Conservation (phyloP, 495 filamentous ascomycete species). For the Daldinia grandis region DNA sequence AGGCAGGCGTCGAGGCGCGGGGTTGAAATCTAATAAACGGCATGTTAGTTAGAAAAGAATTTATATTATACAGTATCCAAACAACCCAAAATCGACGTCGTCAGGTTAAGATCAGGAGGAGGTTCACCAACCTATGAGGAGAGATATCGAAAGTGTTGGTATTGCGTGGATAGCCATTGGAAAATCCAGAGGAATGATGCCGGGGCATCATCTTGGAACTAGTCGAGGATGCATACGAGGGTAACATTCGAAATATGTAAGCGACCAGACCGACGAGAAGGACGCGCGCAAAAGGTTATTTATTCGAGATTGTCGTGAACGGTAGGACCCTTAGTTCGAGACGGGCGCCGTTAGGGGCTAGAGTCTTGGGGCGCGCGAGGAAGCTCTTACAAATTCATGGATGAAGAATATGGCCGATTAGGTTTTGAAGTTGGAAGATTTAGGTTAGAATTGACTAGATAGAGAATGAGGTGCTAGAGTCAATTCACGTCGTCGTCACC, state of each 20-base stretch:
- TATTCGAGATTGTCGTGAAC: slow-evolving; percentile 8
- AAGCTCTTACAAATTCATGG: slow-evolving; percentile 31
- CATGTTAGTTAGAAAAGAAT: slow-evolving; percentile 13
- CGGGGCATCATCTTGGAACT: slow-evolving; percentile 65
- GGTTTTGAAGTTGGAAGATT: not conserved
- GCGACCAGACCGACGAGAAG: not conserved
- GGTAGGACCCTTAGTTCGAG: slow-evolving; percentile 33
- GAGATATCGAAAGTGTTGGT: slow-evolving; percentile 81
- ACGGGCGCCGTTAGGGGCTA: slow-evolving; percentile 34
- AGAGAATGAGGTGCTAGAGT: not conserved
- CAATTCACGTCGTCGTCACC: slow-evolving; percentile 30
- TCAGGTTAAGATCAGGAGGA: slow-evolving; percentile 20
- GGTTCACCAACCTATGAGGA: slow-evolving; percentile 76
- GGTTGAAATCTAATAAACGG: slow-evolving; percentile 78
- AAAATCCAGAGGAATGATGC: slow-evolving; percentile 70
- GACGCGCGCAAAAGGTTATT: slow-evolving; percentile 12
- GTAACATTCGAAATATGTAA: slow-evolving; percentile 49
- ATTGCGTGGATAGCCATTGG: slow-evolving; percentile 78
- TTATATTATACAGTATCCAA: slow-evolving; percentile 1
- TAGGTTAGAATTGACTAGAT: slow-evolving; percentile 13
- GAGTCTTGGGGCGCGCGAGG: slow-evolving; percentile 18
- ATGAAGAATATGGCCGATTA: slow-evolving; percentile 1
- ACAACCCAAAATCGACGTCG: not conserved
- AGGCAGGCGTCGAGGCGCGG: slow-evolving; percentile 72
- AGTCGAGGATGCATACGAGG: slow-evolving; percentile 50